A percentile compares a stretch with the other conserved stretches of the same genome.
phyloP scores from a whole-genome alignment of 148 eudicot species.

The Selenicereus undatus region DNA sequence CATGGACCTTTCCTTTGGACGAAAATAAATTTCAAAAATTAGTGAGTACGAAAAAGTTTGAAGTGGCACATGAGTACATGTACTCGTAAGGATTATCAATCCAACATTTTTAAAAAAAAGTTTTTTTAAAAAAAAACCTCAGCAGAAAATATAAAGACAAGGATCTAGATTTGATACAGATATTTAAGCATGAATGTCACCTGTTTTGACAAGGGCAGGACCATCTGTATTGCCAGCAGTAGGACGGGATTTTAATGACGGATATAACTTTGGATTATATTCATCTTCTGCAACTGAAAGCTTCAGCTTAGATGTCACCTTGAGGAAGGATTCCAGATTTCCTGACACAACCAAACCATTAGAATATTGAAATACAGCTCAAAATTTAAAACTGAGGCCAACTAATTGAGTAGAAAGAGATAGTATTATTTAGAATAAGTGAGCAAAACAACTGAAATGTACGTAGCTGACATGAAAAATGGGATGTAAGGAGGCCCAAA shows the following conservation, averaged over 20 bases:
- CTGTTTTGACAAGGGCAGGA: slow-evolving; percentile 54
- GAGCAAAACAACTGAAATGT: neutral
- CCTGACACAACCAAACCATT: slow-evolving; percentile 39
- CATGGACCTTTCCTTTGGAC: neutral
- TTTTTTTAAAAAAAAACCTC: neutral
- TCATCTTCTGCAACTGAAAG: slow-evolving; percentile 64
- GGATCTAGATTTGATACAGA: neutral
- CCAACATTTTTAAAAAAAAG: neutral
- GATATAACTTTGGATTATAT: slow-evolving; percentile 40
- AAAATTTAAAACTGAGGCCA: neutral
- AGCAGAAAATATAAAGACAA: neutral
- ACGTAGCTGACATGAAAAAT: neutral
- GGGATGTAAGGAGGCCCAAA: neutral
- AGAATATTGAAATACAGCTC: neutral
- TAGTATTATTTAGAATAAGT: neutral
- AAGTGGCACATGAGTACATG: no score
- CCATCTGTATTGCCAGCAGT: slow-evolving; percentile 37
- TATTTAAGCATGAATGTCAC: slow-evolving; percentile 29
- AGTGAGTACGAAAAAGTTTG: no score
- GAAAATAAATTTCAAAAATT: neutral
- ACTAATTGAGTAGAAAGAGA: neutral
- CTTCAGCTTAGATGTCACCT: slow-evolving; percentile 75
- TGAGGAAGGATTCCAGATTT: slow-evolving; percentile 62
- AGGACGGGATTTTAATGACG: slow-evolving; percentile 43
- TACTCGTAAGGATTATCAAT: neutral